Evolutionary conservation across 306 rosid species (phyloP).

Genomic region (Vigna reflexopilosa): DNA sequence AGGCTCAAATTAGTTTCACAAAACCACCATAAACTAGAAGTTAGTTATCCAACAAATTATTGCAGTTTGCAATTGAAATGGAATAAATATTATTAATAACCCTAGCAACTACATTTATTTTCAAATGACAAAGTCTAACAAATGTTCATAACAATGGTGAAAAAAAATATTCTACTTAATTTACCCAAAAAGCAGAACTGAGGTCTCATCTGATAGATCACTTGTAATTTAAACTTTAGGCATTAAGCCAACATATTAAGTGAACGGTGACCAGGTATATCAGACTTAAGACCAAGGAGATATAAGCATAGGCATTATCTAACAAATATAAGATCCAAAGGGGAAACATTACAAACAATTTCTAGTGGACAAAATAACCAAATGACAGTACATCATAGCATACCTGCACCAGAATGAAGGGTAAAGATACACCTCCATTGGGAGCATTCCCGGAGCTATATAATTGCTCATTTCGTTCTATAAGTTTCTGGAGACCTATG

Average conservation of each 20-base stretch:
- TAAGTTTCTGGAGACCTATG: slow-evolving; percentile 88
- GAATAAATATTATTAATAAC: not conserved
- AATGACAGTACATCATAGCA: slow-evolving; percentile 38
- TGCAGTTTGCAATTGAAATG: not conserved
- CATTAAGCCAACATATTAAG: not conserved
- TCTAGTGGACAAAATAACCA: slow-evolving; percentile 22
- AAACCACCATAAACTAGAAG: not conserved
- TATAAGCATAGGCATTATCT: not conserved
- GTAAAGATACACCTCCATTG: slow-evolving; percentile 93
- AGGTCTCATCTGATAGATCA: not conserved
- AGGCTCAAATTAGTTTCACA: not conserved
- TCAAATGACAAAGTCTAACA: not conserved
- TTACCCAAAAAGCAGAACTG: not conserved
- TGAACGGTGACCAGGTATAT: slow-evolving; percentile 6
- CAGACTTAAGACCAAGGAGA: not conserved
- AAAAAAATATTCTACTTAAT: not conserved
- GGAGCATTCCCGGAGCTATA: slow-evolving; percentile 88
- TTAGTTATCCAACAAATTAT: too few species aligned
- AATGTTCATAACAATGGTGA: not conserved
- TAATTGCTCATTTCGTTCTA: slow-evolving; percentile 89
- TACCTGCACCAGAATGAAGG: slow-evolving; percentile 98
- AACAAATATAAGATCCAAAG: slow-evolving; percentile 21
- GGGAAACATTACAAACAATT: slow-evolving; percentile 30
- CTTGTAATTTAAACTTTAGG: slow-evolving; percentile 4
- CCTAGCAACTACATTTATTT: not conserved